These are phyloP conservation scores for Rhodotorula diobovata DNA, from an alignment of 768 basidiomycete species.

Conservation along the genomic window DNA sequence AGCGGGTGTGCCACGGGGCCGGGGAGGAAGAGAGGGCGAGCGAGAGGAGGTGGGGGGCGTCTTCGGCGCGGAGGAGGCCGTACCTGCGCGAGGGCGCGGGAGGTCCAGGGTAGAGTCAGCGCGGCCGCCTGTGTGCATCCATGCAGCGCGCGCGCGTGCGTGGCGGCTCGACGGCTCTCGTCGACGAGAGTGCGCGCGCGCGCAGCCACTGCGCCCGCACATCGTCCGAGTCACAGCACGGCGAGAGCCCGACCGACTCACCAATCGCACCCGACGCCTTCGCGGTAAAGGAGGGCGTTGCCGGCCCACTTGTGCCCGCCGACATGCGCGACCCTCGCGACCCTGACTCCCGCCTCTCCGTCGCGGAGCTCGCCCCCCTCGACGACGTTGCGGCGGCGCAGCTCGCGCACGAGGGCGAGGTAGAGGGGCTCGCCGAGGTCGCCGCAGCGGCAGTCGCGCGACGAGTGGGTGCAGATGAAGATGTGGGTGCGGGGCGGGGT, in stretches of 20 bases:
- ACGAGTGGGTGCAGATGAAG: conserved; percentile 45
- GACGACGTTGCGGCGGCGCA: conserved; percentile 14
- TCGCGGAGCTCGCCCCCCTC: conserved; percentile 25
- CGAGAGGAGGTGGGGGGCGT: conserved; percentile 32
- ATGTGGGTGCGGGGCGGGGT: conserved; percentile 19
- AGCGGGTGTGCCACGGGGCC: conserved; percentile 21
- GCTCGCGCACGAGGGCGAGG: conserved; percentile 30
- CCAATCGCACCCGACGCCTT: conserved; percentile 19
- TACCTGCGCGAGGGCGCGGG: conserved; percentile 27
- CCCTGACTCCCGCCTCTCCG: conserved; percentile 9
- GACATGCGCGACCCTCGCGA: conserved; percentile 41
- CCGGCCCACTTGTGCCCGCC: conserved; percentile 43
- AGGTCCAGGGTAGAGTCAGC: too few relatives aligned
- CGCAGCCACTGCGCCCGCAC: too few relatives aligned
- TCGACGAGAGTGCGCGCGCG: too few relatives aligned
- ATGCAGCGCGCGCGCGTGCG: too few relatives aligned
- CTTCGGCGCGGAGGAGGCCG: conserved; percentile 35
- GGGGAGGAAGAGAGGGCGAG: not conserved
- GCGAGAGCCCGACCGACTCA: not conserved
- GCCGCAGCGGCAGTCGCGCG: conserved; percentile 44
- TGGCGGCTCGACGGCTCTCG: too few relatives aligned
- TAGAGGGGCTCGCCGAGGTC: conserved; percentile 42
- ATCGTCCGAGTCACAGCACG: too few relatives aligned
- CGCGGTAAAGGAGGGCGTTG: conserved; percentile 27
- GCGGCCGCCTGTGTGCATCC: too few relatives aligned